Evolutionary conservation across 2,329 filamentous ascomycete species (phyloP).

Genomic region (Fonsecaea pedrosoi): DNA sequence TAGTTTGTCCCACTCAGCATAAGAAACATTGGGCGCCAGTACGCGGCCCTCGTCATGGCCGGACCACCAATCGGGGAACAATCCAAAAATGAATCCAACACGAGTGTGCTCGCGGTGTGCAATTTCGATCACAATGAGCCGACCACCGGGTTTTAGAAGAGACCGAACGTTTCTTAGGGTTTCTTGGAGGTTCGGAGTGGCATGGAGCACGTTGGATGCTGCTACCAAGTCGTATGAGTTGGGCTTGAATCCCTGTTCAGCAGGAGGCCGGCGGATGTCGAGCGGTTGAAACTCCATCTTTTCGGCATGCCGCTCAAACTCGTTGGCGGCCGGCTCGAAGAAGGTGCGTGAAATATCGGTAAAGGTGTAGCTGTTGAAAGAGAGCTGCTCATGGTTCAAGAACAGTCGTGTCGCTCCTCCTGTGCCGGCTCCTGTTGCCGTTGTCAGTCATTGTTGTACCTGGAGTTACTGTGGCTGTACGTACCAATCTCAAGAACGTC

Average conservation of each 20-base stretch:
- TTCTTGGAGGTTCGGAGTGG: conserved; percentile 40
- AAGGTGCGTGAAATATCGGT: conserved; percentile 41
- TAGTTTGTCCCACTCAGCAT: conserved; percentile 22
- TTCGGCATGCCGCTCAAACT: conserved; percentile 20
- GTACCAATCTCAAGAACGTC: conserved; percentile 38
- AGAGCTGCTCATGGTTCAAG: conserved; percentile 40
- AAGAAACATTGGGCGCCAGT: conserved; percentile 17
- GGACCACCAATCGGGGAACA: conserved; percentile 42
- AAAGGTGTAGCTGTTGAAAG: conserved; percentile 30
- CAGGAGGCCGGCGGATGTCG: conserved; percentile 44
- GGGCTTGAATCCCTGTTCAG: conserved; percentile 43
- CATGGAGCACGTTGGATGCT: conserved; percentile 48
- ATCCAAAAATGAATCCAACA: conserved; percentile 36
- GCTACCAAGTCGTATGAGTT: conserved; percentile 46
- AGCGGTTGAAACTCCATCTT: conserved; percentile 42
- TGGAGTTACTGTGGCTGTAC: conserved; percentile 29
- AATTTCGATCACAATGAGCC: conserved; percentile 29
- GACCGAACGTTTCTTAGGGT: conserved; percentile 41
- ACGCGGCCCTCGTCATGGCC: conserved; percentile 30
- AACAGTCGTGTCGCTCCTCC: conserved; percentile 39
- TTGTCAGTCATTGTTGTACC: conserved; percentile 16
- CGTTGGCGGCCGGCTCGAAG: conserved; percentile 28
- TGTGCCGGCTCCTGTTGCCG: conserved; percentile 42
- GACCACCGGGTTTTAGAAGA: conserved; percentile 40
- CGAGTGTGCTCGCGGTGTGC: conserved; percentile 13